phyloP scores from a whole-genome alignment of 2,329 filamentous ascomycete species.

The Microsporum ferrugineum region DNA sequence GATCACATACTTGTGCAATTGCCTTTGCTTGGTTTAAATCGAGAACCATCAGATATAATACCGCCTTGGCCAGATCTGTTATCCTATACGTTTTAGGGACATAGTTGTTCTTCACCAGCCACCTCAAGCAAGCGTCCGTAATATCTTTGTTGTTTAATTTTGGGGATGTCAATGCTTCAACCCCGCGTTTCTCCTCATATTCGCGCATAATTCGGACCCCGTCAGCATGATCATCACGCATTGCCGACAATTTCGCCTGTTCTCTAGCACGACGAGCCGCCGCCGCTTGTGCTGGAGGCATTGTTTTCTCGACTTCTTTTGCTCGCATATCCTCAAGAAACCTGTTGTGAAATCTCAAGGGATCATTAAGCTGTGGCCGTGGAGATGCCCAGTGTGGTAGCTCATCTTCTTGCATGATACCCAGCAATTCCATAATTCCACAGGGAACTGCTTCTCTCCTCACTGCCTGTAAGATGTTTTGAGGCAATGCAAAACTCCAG shows the following conservation, averaged over 20 bases:
- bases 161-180: conserved; percentile 20
- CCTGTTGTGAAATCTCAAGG: conserved; percentile 13
- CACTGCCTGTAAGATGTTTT: conserved; percentile 15
- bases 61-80: conserved; percentile 17
- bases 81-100: conserved; percentile 19
- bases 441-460: conserved; percentile 21
- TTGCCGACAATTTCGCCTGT: conserved; percentile 12
- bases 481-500: conserved; percentile 19
- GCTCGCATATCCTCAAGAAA: conserved; percentile 15
- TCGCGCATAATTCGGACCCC: conserved; percentile 11
- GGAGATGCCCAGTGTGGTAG: conserved; percentile 19
- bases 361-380: conserved; percentile 9
- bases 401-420: conserved; percentile 18
- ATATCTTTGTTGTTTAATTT: conserved; percentile 18
- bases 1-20: conserved; percentile 19
- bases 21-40: conserved; percentile 16
- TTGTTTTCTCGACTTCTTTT: conserved; percentile 17
- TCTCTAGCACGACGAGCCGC: conserved; percentile 16
- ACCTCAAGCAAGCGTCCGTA: conserved; percentile 18
- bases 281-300: conserved; percentile 21
- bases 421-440: conserved; percentile 21
- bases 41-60: conserved; percentile 21
- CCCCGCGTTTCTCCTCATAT: conserved; percentile 17
- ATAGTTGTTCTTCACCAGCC: conserved; percentile 17
- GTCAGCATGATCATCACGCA: conserved; percentile 16